Conservation (phyloP, 2,329 filamentous ascomycete genomes). For the Neofusicoccum sp. region DNA sequence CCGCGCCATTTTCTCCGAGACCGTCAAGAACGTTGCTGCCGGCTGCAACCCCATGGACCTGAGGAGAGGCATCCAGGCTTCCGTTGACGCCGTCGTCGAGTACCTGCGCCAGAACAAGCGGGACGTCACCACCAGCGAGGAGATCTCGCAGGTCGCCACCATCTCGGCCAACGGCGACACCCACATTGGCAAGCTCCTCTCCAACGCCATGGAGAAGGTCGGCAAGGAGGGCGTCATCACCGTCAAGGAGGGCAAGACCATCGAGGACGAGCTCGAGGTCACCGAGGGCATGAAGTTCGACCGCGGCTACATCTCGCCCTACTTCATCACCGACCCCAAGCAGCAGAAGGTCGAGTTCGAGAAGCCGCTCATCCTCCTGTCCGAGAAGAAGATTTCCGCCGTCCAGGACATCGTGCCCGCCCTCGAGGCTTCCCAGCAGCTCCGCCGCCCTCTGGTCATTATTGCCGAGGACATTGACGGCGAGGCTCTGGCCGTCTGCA, state of each 20-base stretch:
- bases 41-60: slow-evolving; percentile 99
- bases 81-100: slow-evolving; percentile 91
- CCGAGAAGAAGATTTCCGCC: slow-evolving; percentile 99
- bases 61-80: slow-evolving; percentile 93
- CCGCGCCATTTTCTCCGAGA: slow-evolving; percentile 98
- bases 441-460: slow-evolving; percentile 94
- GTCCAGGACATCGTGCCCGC: slow-evolving; percentile 99
- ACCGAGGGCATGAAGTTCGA: slow-evolving; percentile 99
- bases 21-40: slow-evolving; percentile 98
- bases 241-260: slow-evolving; percentile 99
- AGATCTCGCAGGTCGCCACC: slow-evolving; percentile 97
- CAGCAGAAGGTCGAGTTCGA: slow-evolving; percentile 99
- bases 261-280: slow-evolving; percentile 95
- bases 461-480: slow-evolving; percentile 99
- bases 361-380: slow-evolving; percentile 97
- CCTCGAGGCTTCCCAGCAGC: slow-evolving; percentile 93
- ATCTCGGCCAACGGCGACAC: slow-evolving; percentile 97
- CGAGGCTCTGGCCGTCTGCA: slow-evolving; percentile 97
- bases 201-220: slow-evolving; percentile 99
- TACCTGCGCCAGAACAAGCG: slow-evolving; percentile 95
- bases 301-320: slow-evolving; percentile 96
- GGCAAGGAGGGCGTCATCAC: slow-evolving; percentile 99
- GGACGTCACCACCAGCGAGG: slow-evolving; percentile 94
- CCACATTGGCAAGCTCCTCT: slow-evolving; percentile 93
- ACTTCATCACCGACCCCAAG: slow-evolving; percentile 99